Evolutionary conservation across 768 basidiomycete genomes (phyloP).

Genomic region (Pisolithus albus): DNA sequence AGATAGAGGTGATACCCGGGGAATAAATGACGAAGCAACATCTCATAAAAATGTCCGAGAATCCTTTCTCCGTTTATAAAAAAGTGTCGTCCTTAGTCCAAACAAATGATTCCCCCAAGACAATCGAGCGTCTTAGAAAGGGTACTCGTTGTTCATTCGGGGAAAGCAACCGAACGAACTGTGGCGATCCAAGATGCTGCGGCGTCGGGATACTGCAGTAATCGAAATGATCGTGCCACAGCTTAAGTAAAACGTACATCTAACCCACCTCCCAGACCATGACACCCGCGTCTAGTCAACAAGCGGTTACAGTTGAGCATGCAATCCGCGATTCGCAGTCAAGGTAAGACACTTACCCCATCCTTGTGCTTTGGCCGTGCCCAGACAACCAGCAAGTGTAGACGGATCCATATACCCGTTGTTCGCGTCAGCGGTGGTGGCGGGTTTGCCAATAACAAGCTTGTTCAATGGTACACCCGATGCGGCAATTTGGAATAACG

Average conservation of each 20-base stretch:
- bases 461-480: slow-evolving; percentile 55
- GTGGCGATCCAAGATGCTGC: slow-evolving; percentile 34
- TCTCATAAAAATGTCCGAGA: too few species aligned
- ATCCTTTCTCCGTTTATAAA: too few species aligned
- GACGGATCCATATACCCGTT: slow-evolving; percentile 52
- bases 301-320: background rate
- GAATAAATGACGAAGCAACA: too few species aligned
- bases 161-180: slow-evolving; percentile 32
- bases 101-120: too few species aligned
- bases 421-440: slow-evolving; percentile 39
- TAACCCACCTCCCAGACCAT: slow-evolving; percentile 33
- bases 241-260: background rate
- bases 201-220: slow-evolving; percentile 33
- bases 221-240: background rate
- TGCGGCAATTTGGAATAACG: slow-evolving; percentile 43
- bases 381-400: slow-evolving; percentile 54
- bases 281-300: slow-evolving; percentile 27
- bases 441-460: slow-evolving; percentile 74
- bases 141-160: slow-evolving; percentile 18
- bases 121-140: background rate
- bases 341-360: slow-evolving; percentile 49
- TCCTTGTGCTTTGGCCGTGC: slow-evolving; percentile 50
- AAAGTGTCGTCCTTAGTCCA: too few species aligned
- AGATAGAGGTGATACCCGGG: too few species aligned
- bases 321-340: background rate